phyloP scores from a whole-genome alignment of 2,329 filamentous ascomycete species.

The Fusarium nematophilum region DNA sequence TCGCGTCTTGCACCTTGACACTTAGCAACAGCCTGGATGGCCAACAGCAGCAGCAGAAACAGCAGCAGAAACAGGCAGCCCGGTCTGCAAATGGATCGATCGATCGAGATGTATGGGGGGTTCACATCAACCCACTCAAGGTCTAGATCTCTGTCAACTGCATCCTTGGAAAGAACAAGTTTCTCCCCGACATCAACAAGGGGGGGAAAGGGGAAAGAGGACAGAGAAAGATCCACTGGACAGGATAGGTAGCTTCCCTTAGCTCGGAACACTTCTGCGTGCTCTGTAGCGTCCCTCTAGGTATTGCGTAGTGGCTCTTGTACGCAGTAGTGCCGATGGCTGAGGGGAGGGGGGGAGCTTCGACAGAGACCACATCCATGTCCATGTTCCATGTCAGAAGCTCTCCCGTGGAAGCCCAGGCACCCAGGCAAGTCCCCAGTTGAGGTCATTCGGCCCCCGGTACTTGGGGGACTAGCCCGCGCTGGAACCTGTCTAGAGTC shows the following conservation, averaged over 20 bases:
- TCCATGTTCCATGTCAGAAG: conserved; percentile 29
- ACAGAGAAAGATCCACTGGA: conserved; percentile 1
- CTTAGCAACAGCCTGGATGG: too few relatives aligned
- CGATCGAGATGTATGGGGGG: not conserved
- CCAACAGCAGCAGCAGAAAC: too few relatives aligned
- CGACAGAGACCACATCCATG: too few relatives aligned
- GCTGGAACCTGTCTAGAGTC: too few relatives aligned
- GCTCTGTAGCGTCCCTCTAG: too few relatives aligned
- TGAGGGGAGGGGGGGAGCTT: too few relatives aligned
- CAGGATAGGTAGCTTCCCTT: conserved; percentile 5
- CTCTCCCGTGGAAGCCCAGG: conserved; percentile 7
- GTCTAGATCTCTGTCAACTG: conserved; percentile 5
- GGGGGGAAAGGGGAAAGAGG: conserved; percentile 8
- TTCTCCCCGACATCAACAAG: conserved; percentile 2
- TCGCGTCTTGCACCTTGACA: too few relatives aligned
- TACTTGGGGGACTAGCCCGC: conserved; percentile 27
- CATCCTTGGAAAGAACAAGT: not conserved
- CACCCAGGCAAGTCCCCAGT: too few relatives aligned
- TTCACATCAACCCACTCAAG: not conserved
- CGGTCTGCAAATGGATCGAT: conserved; percentile 5
- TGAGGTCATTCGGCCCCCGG: too few relatives aligned
- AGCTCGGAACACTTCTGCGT: not conserved
- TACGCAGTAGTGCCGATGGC: too few relatives aligned
- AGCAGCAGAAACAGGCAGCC: too few relatives aligned
- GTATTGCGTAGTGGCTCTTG: too few relatives aligned